phyloP scores from a whole-genome alignment of 2,329 filamentous ascomycete genomes.

The Aspergillus piperis region DNA sequence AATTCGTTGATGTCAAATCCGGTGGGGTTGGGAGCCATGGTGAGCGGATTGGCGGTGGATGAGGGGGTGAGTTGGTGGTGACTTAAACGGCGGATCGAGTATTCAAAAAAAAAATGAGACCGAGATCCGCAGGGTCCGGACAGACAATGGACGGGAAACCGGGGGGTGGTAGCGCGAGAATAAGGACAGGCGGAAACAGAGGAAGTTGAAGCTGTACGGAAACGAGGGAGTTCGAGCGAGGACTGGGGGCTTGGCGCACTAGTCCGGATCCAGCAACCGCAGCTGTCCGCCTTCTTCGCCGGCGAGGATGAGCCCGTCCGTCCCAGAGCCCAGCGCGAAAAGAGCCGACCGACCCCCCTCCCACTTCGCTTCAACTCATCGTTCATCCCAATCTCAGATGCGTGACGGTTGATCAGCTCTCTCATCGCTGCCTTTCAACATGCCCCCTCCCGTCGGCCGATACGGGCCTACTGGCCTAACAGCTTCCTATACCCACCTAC shows the following conservation, averaged over 20 bases:
- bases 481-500: slow-evolving; percentile 61
- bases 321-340: slow-evolving; percentile 25
- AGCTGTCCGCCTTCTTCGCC: slow-evolving; percentile 31
- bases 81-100: slow-evolving; percentile 13
- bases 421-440: slow-evolving; percentile 33
- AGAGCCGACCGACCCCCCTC: slow-evolving; percentile 8
- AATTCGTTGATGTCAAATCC: slow-evolving; percentile 88
- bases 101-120: slow-evolving; percentile 1
- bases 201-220: slow-evolving; percentile 26
- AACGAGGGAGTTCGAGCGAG: slow-evolving; percentile 10
- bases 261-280: slow-evolving; percentile 31
- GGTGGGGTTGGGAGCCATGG: slow-evolving; percentile 70
- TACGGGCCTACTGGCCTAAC: slow-evolving; percentile 61
- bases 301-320: slow-evolving; percentile 1
- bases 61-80: slow-evolving; percentile 1
- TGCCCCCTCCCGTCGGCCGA: slow-evolving; percentile 61
- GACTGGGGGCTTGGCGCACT: slow-evolving; percentile 34
- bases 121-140: slow-evolving; percentile 17
- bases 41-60: slow-evolving; percentile 29
- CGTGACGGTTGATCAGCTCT: slow-evolving; percentile 14
- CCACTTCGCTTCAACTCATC: slow-evolving; percentile 15
- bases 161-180: slow-evolving; percentile 1
- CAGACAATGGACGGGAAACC: slow-evolving; percentile 16
- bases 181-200: slow-evolving; percentile 9
- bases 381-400: slow-evolving; percentile 19